Evolutionary conservation across 352 stramenopile genomes (phyloP).

Genomic region (Pythium angustatum): DNA sequence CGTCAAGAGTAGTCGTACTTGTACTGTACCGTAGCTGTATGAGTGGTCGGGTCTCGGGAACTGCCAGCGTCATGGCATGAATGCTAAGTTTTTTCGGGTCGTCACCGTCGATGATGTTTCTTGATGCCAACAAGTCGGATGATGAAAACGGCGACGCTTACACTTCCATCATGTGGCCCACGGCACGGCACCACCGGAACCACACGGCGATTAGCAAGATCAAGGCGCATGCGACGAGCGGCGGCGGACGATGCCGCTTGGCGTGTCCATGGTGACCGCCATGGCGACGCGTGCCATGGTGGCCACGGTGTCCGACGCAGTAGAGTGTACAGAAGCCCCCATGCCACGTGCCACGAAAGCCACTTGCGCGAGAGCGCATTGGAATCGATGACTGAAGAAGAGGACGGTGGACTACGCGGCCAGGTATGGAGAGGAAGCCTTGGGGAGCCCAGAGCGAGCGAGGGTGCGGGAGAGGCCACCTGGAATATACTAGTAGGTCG

Average conservation of each 20-base stretch:
- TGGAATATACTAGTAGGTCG: no score
- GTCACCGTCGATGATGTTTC: not conserved
- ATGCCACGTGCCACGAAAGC: not conserved
- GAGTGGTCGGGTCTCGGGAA: not conserved
- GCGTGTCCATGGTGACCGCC: not conserved
- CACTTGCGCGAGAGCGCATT: not conserved
- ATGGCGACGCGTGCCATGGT: not conserved
- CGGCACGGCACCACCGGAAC: not conserved
- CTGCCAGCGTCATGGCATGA: constrained; percentile 9
- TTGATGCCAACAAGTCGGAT: not conserved
- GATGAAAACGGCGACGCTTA: not conserved
- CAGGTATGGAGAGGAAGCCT: not conserved
- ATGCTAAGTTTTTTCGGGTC: constrained; percentile 6
- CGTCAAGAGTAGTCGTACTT: not conserved
- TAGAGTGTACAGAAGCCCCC: not conserved
- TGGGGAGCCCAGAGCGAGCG: no score
- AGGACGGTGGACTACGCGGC: no score
- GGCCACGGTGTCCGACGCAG: not conserved
- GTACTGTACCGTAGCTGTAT: not conserved
- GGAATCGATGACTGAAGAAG: not conserved
- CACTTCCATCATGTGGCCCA: not conserved
- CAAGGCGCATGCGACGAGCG: not conserved
- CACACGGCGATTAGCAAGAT: not conserved
- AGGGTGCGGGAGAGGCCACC: no score
- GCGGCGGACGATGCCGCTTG: not conserved